A percentile compares a stretch with the other conserved stretches of the same genome.
phyloP scores from a whole-genome alignment of 2,329 filamentous ascomycete genomes.

The Elsinoe fawcettii region DNA sequence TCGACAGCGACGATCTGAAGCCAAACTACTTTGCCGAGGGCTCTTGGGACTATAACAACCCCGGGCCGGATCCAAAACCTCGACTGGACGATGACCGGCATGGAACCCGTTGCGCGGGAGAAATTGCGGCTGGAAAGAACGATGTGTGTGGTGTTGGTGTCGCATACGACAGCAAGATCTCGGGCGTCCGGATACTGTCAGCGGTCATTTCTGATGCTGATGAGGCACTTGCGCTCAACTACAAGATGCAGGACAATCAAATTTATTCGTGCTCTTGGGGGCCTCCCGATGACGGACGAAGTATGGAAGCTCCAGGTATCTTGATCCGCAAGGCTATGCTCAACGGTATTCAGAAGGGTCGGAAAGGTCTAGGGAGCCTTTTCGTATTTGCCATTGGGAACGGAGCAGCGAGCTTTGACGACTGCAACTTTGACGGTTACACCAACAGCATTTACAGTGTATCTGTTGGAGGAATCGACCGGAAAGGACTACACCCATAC shows the following conservation, averaged over 20 bases:
- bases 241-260: slow-evolving; percentile 80
- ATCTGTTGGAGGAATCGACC: slow-evolving; percentile 86
- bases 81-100: slow-evolving; percentile 79
- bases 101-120: slow-evolving; percentile 88
- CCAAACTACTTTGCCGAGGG: slow-evolving; percentile 89
- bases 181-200: slow-evolving; percentile 86
- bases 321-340: slow-evolving; percentile 86
- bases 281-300: slow-evolving; percentile 82
- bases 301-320: slow-evolving; percentile 89
- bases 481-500: slow-evolving; percentile 79
- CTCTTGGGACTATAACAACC: slow-evolving; percentile 94
- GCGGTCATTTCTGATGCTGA: slow-evolving; percentile 86
- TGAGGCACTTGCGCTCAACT: slow-evolving; percentile 88
- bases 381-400: slow-evolving; percentile 98
- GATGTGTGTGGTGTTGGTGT: slow-evolving; percentile 93
- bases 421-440: slow-evolving; percentile 99
- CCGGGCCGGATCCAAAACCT: slow-evolving; percentile 68
- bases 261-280: slow-evolving; percentile 99
- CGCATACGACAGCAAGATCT: slow-evolving; percentile 83
- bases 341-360: slow-evolving; percentile 82
- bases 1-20: slow-evolving; percentile 87
- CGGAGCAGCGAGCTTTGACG: slow-evolving; percentile 77
- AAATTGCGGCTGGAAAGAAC: slow-evolving; percentile 87
- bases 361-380: slow-evolving; percentile 74
- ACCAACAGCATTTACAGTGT: slow-evolving; percentile 99